Evolutionary conservation across 2,329 filamentous ascomycete species (phyloP), one percentile per base, ranked within the genome.

Genomic region (Penicillium capsulatum): DNA sequence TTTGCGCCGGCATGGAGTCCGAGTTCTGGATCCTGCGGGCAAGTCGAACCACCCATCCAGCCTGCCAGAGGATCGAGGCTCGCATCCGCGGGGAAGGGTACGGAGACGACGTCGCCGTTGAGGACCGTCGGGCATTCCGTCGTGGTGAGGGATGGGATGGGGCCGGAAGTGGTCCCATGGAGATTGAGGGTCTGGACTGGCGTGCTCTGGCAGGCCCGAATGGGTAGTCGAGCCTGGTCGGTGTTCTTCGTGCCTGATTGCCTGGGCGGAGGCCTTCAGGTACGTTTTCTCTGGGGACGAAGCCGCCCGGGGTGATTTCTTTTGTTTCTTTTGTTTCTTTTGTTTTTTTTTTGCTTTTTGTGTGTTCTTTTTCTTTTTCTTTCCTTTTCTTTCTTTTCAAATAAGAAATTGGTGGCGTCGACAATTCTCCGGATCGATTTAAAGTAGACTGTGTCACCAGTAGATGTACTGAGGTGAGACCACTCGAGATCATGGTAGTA

Each of bases 71-170:
- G 16, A 43, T 57, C 17, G 28, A 32, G 13, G 53, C 42, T 13
- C 55, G 61, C 6, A 58, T 53, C 34, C 32, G 36, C 3, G 62
- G 61, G 2, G 47, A 50, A 28, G 61, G 61, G 2, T 65, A 54
- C 31, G 20, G 22, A 4, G 43, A 48, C 7, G 51, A 50, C 8
- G 58, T 64, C 10, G 35, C 45, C 1, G 22, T 39, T 7, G 48
- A 50, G 15, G 58, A 64, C 36, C 38, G 43, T 14, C 50, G 55
- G 24, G 14, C 39, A 5, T 65, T 58, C 36, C 42, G 51, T n/a
- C 56, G 61, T 16, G 62, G 62, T 5, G 52, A 53, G 35, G 60
- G 57, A 7, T 65, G 61, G 61, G 61, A 65, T 48, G 59, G 61
- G 5, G 47, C 34, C 7, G 55, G 50, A 10, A 47, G 48, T 16